These are phyloP conservation scores for Coelastrella sp. DNA, from an alignment of 139 green algal species.

Conservation along the genomic window DNA sequence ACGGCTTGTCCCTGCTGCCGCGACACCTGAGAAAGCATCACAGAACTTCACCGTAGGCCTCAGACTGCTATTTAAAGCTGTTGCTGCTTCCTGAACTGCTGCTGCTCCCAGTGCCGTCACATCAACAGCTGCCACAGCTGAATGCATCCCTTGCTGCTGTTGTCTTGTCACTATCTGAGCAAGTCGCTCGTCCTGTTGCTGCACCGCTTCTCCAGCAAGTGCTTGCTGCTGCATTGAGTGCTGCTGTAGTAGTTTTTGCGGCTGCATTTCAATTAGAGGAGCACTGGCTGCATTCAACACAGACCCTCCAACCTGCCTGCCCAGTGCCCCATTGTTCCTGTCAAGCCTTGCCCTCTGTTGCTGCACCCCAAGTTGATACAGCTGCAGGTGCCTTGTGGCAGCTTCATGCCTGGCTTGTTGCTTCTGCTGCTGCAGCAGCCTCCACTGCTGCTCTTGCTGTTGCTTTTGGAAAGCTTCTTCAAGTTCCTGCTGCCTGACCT, in stretches of 20 bases:
- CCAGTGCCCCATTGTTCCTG: not conserved
- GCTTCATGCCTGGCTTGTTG: not conserved
- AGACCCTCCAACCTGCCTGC: not conserved
- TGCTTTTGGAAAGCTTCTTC: not conserved
- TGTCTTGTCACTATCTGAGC: no score
- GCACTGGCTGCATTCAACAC: not conserved
- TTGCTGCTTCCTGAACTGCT: not conserved
- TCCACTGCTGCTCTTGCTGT: slow-evolving; percentile 11
- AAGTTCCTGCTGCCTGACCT: slow-evolving; percentile 2
- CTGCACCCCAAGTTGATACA: slow-evolving; percentile 30
- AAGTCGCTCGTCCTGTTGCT: not conserved
- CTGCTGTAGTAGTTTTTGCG: not conserved
- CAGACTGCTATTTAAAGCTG: not conserved
- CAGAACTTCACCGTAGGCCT: not conserved
- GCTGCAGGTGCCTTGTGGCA: slow-evolving; percentile 15
- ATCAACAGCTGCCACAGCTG: no score
- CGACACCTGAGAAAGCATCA: no score
- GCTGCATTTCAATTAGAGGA: not conserved
- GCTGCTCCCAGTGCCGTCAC: not conserved
- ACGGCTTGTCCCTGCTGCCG: not conserved
- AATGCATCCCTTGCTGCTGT: no score
- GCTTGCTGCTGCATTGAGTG: not conserved
- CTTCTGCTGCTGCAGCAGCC: not conserved
- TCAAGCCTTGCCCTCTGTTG: not conserved
- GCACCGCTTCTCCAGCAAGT: not conserved